Conservation (phyloP, 129 eudicot species). For the Daucus carota region DH1_v3.0 NC_030389.2:11435001-11435500, state of each 20-base stretch:
- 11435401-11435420: too few species aligned
- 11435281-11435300: background rate
- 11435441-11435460: too few species aligned
- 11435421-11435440: too few species aligned
- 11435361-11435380: too few species aligned
- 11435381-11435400: too few species aligned
- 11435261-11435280: background rate
- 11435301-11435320: background rate
- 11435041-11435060: background rate
- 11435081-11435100: slow-evolving; percentile 13
- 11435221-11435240: background rate
- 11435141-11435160: slow-evolving; percentile 35
- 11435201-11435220: too few species aligned
- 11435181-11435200: slow-evolving; percentile 57
- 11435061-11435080: too few species aligned
- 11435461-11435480: too few species aligned
- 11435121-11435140: slow-evolving; percentile 25
- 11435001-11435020: background rate
- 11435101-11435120: slow-evolving; percentile 32
- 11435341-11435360: too few species aligned
- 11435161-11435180: slow-evolving; percentile 52
- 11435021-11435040: background rate
- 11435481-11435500: background rate
- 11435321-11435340: background rate
- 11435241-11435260: background rate